These are phyloP conservation scores for Entonaema liquescens DNA, from an alignment of 495 filamentous ascomycete genomes.

Conservation along the genomic window DNA sequence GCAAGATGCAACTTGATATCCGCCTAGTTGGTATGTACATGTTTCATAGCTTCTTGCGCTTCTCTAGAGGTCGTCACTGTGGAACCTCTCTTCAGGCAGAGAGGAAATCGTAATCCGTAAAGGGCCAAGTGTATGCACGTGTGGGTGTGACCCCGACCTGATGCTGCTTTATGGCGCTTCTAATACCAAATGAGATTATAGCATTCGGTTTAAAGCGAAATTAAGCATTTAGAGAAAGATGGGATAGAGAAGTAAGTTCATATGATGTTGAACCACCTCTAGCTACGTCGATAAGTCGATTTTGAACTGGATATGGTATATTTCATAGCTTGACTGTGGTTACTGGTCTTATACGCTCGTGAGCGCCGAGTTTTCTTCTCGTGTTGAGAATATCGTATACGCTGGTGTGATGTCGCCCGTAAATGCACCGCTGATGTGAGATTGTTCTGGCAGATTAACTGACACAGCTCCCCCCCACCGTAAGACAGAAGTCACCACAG, in stretches of 20 bases:
- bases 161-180: background rate
- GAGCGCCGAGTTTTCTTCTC: constrained; percentile 3
- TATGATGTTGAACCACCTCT: background rate
- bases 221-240: background rate
- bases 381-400: constrained; percentile 14
- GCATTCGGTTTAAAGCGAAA: background rate
- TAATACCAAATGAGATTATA: background rate
- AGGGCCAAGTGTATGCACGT: background rate
- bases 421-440: constrained; percentile 37
- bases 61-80: background rate
- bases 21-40: constrained; percentile 9
- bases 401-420: constrained; percentile 13
- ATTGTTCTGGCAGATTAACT: constrained; percentile 24
- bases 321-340: background rate
- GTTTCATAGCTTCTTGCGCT: constrained; percentile 5
- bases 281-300: background rate
- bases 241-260: background rate
- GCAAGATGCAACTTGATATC: constrained; percentile 23
- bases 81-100: background rate
- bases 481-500: constrained; percentile 14
- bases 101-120: background rate
- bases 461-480: constrained; percentile 12
- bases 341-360: constrained; percentile 5
- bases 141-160: background rate
- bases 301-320: constrained; percentile 16